Base-by-base conservation (phyloP, 2,329 filamentous ascomycete species). In the Biscogniauxia marginata region DNA sequence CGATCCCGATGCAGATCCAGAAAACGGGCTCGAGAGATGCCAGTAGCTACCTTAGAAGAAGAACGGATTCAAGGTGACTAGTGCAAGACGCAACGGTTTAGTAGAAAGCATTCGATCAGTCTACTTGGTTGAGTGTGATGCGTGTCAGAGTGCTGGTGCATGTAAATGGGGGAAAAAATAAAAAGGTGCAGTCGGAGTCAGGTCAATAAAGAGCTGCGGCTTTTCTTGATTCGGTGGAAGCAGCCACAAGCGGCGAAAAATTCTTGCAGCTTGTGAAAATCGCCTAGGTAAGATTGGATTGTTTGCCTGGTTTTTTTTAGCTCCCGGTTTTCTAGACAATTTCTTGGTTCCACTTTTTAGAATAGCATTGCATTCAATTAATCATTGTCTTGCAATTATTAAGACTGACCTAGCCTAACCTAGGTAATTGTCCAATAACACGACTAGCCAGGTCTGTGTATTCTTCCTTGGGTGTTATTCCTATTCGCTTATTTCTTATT, bases 101-200 rank as follows among this genome's bases (percentile, higher is more conserved):
- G n/a, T n/a, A n/a, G n/a, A n/a, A n/a, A n/a, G n/a, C n/a, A 16
- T 46, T 46, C 18, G 44, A 7, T 46, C 18, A 19, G 22, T 20
- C 6, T 20, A 18, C 44, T 20, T 46, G 11, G 7, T 20, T 46
- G n/a, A 13, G 16, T 22, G 20, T n/a, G 13, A 18, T 49, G 46
- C 22, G 7, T 49, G 23, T 49, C 46, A 49, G 25, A 25, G 23
- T 47, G 7, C n/a, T 16, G 13, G 20, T 49, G 7, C 21, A 18
- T 22, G 21, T 24, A 50, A 44, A 50, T 49, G 48, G 46, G 30
- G 16, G 19, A 18, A 20, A 44, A 34, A 30, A 52, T 47, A 52
- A 22, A 54, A 50, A 51, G 23, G 47, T 54, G 50, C 46, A 55
- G 56, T 39, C 13, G 9, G 50, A 52, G 47, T 50, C 50, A 45